Evolutionary conservation across 2,329 filamentous ascomycete genomes (phyloP).

Genomic region (Rasamsonia emersonii): DNA sequence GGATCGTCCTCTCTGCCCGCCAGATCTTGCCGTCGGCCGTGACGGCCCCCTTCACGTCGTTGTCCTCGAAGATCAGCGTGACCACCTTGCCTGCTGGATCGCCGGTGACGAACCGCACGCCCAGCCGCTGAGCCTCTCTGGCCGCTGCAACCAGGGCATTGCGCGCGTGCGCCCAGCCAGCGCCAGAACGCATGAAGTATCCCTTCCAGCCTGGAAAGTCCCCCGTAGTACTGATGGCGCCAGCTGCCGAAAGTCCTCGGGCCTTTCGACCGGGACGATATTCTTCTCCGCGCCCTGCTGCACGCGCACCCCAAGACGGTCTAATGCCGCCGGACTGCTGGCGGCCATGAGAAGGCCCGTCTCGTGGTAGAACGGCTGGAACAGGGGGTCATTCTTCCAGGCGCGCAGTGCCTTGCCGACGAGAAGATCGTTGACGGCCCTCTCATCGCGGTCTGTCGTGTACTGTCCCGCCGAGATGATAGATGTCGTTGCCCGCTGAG

Average conservation of each 20-base stretch:
- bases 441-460: conserved; percentile 6
- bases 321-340: too few relatives aligned
- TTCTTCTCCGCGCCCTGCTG: conserved; percentile 22
- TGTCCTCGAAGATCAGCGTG: conserved; percentile 29
- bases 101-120: conserved; percentile 41
- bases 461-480: conserved; percentile 33
- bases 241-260: conserved; percentile 40
- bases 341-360: conserved; percentile 33
- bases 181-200: conserved; percentile 31
- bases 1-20: conserved; percentile 37
- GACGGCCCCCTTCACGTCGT: conserved; percentile 35
- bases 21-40: conserved; percentile 36
- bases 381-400: conserved; percentile 29
- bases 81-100: conserved; percentile 29
- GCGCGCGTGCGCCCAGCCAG: conserved; percentile 48
- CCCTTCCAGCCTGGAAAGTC: conserved; percentile 45
- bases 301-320: conserved; percentile 30
- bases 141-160: conserved; percentile 41
- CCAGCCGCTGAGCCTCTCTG: conserved; percentile 37
- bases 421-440: conserved; percentile 5
- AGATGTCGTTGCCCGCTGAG: conserved; percentile 44
- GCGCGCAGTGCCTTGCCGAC: conserved; percentile 4
- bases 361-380: conserved; percentile 39
- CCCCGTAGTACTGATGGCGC: conserved; percentile 45
- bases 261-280: conserved; percentile 29